Evolutionary conservation across 768 basidiomycete genomes (phyloP).

Genomic region (Russula vinacea): DNA sequence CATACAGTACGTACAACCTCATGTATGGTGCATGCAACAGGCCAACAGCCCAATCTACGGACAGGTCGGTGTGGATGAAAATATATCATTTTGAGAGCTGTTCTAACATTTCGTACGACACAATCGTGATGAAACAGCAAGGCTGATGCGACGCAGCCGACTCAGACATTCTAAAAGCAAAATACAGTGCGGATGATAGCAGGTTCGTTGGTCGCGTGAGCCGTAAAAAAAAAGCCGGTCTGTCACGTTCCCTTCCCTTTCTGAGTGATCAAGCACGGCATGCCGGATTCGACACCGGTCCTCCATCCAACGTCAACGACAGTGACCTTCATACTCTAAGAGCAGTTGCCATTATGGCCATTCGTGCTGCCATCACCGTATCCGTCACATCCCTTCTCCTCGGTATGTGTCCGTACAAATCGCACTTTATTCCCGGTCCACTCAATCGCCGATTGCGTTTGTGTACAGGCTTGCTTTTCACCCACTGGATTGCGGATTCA

Average conservation of each 20-base stretch:
- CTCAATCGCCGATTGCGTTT: constrained; percentile 9
- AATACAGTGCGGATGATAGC: no score
- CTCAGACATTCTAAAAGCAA: no score
- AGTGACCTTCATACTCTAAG: not conserved
- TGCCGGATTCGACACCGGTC: not conserved
- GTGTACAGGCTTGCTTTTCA: constrained; percentile 67
- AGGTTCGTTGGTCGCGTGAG: no score
- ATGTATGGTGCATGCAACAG: no score
- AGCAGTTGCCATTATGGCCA: constrained; percentile 40
- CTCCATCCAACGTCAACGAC: not conserved
- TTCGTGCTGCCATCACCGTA: constrained; percentile 71
- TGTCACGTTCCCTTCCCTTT: constrained; percentile 10
- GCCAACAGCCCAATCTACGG: no score
- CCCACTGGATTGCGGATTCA: constrained; percentile 92
- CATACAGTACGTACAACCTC: no score
- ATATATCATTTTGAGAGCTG: no score
- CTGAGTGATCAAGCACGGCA: not conserved
- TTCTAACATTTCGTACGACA: no score
- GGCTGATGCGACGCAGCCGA: no score
- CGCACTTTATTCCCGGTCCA: constrained; percentile 3
- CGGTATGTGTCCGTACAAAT: constrained; percentile 45
- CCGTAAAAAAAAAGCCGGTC: not conserved
- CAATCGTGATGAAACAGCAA: no score
- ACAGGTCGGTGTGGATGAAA: no score
- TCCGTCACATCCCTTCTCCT: constrained; percentile 78